Conservation (phyloP, 2,329 filamentous ascomycete genomes). For the Truncatella angustata region DNA sequence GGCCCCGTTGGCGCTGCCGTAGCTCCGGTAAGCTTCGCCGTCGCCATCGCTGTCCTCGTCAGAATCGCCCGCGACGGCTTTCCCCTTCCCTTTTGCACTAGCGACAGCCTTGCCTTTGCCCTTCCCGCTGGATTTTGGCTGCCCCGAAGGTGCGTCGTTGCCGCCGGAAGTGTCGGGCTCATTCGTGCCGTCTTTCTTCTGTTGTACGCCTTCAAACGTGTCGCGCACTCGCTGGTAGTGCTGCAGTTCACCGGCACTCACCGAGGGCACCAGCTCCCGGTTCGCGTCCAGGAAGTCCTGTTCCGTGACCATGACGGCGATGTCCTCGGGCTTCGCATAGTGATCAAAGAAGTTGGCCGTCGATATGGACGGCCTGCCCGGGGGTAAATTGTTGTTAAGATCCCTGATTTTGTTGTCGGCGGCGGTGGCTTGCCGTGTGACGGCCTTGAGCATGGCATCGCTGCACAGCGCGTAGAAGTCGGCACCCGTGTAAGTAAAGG, state of each 20-base stretch:
- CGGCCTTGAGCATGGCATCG: conserved; percentile 97
- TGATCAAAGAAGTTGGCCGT: conserved; percentile 86
- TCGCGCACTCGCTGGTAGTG: conserved; percentile 86
- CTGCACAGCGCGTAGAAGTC: conserved; percentile 97
- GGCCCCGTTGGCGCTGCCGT: conserved; percentile 24
- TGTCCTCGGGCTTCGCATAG: conserved; percentile 76
- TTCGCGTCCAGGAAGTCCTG: conserved; percentile 83
- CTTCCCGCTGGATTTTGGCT: conserved; percentile 31
- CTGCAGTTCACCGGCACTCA: conserved; percentile 85
- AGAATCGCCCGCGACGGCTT: conserved; percentile 27
- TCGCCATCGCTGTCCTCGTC: conserved; percentile 28
- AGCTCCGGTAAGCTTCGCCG: conserved; percentile 26
- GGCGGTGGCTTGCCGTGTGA: conserved; percentile 80
- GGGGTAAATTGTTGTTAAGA: conserved; percentile 51
- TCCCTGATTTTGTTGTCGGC: conserved; percentile 81
- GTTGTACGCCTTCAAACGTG: conserved; percentile 70
- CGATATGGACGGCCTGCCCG: conserved; percentile 17
- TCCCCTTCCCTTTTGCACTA: conserved; percentile 38
- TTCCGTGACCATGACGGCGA: conserved; percentile 84
- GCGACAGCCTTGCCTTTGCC: conserved; percentile 22
- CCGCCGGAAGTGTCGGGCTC: conserved; percentile 29
- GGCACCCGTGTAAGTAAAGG: conserved; percentile 95
- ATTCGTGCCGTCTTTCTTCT: conserved; percentile 42
- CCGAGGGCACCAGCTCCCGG: conserved; percentile 84
- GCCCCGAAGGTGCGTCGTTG: conserved; percentile 6